Base-by-base conservation (phyloP, 805 yeast genomes). In the Saccharomycopsis capsularis region DNA sequence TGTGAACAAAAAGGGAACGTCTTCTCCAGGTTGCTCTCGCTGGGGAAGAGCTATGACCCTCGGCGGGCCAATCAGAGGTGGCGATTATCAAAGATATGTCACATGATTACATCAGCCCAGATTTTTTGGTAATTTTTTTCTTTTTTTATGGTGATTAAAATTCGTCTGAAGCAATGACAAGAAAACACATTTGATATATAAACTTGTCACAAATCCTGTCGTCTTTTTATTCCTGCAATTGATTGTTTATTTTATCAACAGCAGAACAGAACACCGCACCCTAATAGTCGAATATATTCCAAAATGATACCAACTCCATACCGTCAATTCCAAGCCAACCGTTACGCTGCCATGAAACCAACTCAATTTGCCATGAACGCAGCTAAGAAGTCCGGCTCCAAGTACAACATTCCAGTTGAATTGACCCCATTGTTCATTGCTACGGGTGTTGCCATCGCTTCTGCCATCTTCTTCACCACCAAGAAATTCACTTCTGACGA, bases 341-440 rank as follows among this genome's bases (percentile, higher is more conserved):
- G 51, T 29, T 27, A 40, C 22, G 34, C 40, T 18, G 45, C 44
- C 22, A 66, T 66, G 69, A 66, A 69, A 65, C 61, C 68, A 41
- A 55, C 69, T 30, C 57, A 56, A 52, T 60, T 60, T 44, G 46
- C 57, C 42, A 56, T 62, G 48, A 53, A 57, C 51, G 63, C 66
- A 55, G 63, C 66, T 41, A 18, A 36, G 35, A 42, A 44, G 24
- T 36, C 42, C 25, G 45, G 32, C n/a, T 13, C 21, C 36, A 43
- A 19, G 35, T 6, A 30, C 24, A 52, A 36, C 30, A 48, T 68
- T 44, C 73, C 73, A 48, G 69, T 68, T 48, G 73, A 69, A 58
- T 58, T 68, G 54, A 63, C 67, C 44, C 73, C 73, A 57, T 64
- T 69, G 48, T 66, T 67, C 52, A 64, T 66, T 25, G 71, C 72